Base-by-base conservation (phyloP, 768 basidiomycete genomes). In the Cystofilobasidium ferigula region DNA sequence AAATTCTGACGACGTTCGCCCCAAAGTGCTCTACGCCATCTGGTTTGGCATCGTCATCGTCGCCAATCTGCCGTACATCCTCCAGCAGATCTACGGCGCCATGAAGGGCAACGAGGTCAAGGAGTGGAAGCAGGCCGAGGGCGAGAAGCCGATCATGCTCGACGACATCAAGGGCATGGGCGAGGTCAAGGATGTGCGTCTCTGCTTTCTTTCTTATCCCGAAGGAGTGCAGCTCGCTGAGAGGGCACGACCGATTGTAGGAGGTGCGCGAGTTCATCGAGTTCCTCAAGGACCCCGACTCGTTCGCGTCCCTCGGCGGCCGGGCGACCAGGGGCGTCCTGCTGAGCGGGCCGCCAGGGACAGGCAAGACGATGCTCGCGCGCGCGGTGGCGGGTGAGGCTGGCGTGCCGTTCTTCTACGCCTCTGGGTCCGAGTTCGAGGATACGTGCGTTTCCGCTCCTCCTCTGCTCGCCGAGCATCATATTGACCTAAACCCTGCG, bases 361-460 rank as follows among this genome's bases (percentile, higher is more conserved):
- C 95, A 20, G 95, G 95, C 74, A 99, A 99, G 80, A 99, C 95
- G 2, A 83, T 98, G 82, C 81, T 99, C n/a, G 95, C 95, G 7
- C 81, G 94, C 67, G 95, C 95, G 12, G 86, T 97, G 8, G 95
- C 95, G 3, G 95, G 95, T 56, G 95, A 99, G 79, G 95, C 95
- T 20, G 93, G 87, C 20, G 95, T 99, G 6, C 91, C 92, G 0
- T 99, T 99, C 80, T 85, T 97, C 76, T 95, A 93, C 73, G 91
- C 94, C 40, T 90, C 89, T 38, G 95, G 94, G 14, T 98, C 94
- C 48, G 95, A 99, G 74, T 98, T 99, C 74, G 92, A 98, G 65
- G 95, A 99, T 78, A 97, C 97, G 93, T 63, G 28, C 60, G 59
- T 67, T 12, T 34, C 40, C 4, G 57, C 14, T 24, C 3, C 16